These are phyloP conservation scores for Bruguiera hainesii DNA, from an alignment of 441 rosid genomes.

Conservation along the genomic window DNA sequence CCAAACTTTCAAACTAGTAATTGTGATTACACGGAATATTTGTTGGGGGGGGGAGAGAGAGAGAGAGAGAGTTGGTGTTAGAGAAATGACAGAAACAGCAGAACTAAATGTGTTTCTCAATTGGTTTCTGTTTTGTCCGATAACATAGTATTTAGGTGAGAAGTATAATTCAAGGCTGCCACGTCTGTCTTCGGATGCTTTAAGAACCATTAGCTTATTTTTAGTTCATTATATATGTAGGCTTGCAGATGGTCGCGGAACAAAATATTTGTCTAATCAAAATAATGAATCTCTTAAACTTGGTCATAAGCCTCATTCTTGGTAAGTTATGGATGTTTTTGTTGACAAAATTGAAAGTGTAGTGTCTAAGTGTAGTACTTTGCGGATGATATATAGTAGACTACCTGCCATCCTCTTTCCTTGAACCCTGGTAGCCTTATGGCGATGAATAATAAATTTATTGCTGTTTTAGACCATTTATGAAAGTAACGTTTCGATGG, in stretches of 20 bases:
- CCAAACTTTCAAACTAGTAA: constrained; percentile 7
- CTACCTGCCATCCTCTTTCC: constrained; percentile 37
- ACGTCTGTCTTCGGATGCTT: constrained; percentile 16
- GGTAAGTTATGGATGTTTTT: constrained; percentile 41
- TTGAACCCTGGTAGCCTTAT: constrained; percentile 17
- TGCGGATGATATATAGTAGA: constrained; percentile 21
- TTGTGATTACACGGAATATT: constrained; percentile 11
- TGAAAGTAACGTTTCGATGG: constrained; percentile 31
- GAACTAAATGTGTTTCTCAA: constrained; percentile 48
- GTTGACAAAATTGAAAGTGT: constrained; percentile 25
- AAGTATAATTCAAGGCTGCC: constrained; percentile 44
- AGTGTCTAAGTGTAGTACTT: constrained; percentile 26
- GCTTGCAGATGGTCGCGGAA: constrained; percentile 17
- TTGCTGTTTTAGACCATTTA: constrained; percentile 24
- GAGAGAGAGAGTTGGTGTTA: constrained; percentile 34
- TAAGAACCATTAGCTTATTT: constrained; percentile 24
- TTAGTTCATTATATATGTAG: constrained; percentile 16
- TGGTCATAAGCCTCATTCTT: constrained; percentile 24
- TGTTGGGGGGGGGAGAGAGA: background rate
- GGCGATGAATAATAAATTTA: constrained; percentile 21
- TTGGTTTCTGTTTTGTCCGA: constrained; percentile 20
- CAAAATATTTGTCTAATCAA: constrained; percentile 25
- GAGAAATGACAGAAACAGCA: constrained; percentile 61
- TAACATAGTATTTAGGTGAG: constrained; percentile 46
- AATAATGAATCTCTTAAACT: constrained; percentile 16